These are phyloP conservation scores for Colletotrichum tamarilloi DNA, from an alignment of 2,329 filamentous ascomycete species.

Conservation along the genomic window DNA sequence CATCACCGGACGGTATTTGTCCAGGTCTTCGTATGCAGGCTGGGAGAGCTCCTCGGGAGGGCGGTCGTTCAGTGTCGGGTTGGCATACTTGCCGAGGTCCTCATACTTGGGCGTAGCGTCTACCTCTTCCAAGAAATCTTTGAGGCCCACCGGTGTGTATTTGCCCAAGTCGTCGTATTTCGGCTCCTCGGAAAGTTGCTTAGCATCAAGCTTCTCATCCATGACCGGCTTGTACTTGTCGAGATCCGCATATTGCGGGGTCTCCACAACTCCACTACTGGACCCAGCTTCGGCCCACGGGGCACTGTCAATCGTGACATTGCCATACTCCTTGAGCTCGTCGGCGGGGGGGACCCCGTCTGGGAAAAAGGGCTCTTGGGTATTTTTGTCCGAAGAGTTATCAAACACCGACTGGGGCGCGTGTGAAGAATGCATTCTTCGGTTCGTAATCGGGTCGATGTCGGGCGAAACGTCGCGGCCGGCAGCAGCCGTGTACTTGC, in stretches of 20 bases:
- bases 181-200: constrained; percentile 33
- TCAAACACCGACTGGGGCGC: constrained; percentile 32
- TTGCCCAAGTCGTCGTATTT: constrained; percentile 55
- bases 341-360: constrained; percentile 47
- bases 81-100: constrained; percentile 48
- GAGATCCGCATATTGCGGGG: constrained; percentile 41
- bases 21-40: constrained; percentile 48
- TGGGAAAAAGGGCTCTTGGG: constrained; percentile 43
- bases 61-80: constrained; percentile 29
- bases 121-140: constrained; percentile 13
- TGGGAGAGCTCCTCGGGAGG: constrained; percentile 39
- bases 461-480: constrained; percentile 47
- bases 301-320: constrained; percentile 44
- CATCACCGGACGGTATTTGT: constrained; percentile 44
- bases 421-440: constrained; percentile 51
- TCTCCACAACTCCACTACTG: constrained; percentile 31
- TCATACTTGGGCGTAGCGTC: constrained; percentile 43
- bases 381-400: constrained; percentile 8
- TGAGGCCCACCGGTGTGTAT: constrained; percentile 46
- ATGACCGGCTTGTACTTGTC: constrained; percentile 49
- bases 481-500: constrained; percentile 14
- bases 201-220: constrained; percentile 42
- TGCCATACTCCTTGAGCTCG: constrained; percentile 49
- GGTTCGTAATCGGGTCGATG: constrained; percentile 71
- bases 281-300: constrained; percentile 36